Percentiles rank a stretch among this genome's conserved stretches.
phyloP scores from a whole-genome alignment of 805 yeast genomes.

The Cyberlindnera bimundalis region DNA sequence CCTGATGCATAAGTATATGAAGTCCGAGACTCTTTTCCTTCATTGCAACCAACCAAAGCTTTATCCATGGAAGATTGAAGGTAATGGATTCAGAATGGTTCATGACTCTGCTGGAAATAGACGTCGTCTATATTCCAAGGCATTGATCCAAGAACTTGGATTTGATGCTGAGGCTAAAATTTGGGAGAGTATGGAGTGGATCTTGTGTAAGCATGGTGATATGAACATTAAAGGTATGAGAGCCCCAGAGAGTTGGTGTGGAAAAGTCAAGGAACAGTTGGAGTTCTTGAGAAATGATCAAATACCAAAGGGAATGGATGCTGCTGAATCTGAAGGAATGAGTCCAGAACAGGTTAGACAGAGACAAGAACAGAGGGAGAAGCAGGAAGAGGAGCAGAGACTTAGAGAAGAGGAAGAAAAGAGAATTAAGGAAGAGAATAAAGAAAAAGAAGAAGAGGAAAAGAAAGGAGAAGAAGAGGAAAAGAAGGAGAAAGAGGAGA shows the following conservation, averaged over 20 bases:
- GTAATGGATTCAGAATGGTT: conserved; percentile 25
- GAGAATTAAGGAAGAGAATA: conserved; percentile 2
- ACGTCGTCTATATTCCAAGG: conserved; percentile 22
- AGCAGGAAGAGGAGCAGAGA: conserved; percentile 9
- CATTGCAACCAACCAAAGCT: conserved; percentile 30
- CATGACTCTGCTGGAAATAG: conserved; percentile 21
- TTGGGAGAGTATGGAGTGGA: conserved; percentile 28
- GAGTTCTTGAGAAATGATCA: conserved; percentile 30
- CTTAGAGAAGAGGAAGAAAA: neutral
- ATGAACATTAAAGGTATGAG: conserved; percentile 37
- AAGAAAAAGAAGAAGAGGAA: conserved; percentile 5
- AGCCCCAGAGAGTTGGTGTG: conserved; percentile 37
- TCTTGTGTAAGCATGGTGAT: conserved; percentile 31
- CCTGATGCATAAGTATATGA: conserved; percentile 19
- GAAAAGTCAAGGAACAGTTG: conserved; percentile 35
- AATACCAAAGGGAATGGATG: conserved; percentile 10
- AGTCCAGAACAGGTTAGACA: conserved; percentile 5
- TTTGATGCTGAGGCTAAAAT: conserved; percentile 30
- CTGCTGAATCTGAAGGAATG: conserved; percentile 13
- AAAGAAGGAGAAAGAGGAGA: conserved; percentile 3
- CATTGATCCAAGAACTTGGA: conserved; percentile 24
- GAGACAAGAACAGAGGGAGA: conserved; percentile 3
- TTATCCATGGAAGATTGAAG: conserved; percentile 30
- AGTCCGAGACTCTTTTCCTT: conserved; percentile 26
- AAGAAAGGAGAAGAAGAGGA: conserved; percentile 1